Evolutionary conservation across 2,329 filamentous ascomycete genomes (phyloP), one percentile per base, ranked within the genome.

Genomic region (Exophiala xenobiotica): DNA sequence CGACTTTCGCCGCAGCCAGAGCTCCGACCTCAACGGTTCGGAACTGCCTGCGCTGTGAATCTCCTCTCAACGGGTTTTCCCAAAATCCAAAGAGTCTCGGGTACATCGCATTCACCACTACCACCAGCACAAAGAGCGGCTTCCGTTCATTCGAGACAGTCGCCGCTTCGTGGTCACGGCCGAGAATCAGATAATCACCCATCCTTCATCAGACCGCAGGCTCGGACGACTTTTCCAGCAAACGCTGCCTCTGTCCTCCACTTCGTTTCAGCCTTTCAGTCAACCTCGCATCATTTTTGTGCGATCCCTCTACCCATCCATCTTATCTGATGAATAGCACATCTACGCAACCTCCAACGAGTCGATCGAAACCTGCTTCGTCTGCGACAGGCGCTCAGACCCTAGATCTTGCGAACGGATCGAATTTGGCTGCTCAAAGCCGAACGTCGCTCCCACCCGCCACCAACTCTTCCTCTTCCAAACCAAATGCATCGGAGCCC

Each of bases 71-170:
- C 31, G 31, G 46, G 29, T 45, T 49, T 45, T 24, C 24, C n/a
- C 37, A 49, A 38, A 45, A 49, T 54, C 33, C 47, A 44, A 20
- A 46, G n/a, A 19, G 38, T 23, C 39, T 41, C 46, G n/a, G 14
- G 20, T 48, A 41, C 27, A 20, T 52, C 52, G 35, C 33, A 49
- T 16, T 49, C 46, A 52, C 49, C 53, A 50, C 37, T 48, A 40
- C 54, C 49, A 46, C 46, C 48, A 57, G 53, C 53, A 54, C 50
- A 57, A n/a, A 56, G 56, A 59, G 54, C 60, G 60, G 60, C 60
- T 62, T 61, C 60, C 60, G 58, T 62, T 62, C 53, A 62, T 47
- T 62, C 58, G 60, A 62, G 58, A 61, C 53, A 62, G 60, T 62
- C 60, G 60, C 59, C 57, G 54, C 56, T 51, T 54, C 50, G 54